Conservation (phyloP, 2,329 filamentous ascomycete genomes). For the Sclerotinia trifoliorum region DNA sequence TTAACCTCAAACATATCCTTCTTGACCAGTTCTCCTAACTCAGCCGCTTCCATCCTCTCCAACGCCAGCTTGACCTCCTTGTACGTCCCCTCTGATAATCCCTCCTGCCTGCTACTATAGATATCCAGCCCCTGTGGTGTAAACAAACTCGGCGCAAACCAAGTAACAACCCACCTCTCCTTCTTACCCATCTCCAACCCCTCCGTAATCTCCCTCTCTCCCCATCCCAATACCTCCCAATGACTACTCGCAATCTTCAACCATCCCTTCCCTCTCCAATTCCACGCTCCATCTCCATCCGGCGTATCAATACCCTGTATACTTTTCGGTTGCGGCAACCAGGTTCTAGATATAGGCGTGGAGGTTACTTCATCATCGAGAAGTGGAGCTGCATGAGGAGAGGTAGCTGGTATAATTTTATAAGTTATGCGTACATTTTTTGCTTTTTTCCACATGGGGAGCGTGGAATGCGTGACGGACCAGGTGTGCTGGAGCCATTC, state of each 20-base stretch:
- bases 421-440: constrained; percentile 82
- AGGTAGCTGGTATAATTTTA: constrained; percentile 47
- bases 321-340: constrained; percentile 51
- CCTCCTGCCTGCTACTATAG: constrained; percentile 63
- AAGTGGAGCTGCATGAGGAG: constrained; percentile 27
- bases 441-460: constrained; percentile 76
- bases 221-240: constrained; percentile 82
- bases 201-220: constrained; percentile 47
- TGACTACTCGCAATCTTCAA: constrained; percentile 69
- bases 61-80: constrained; percentile 56
- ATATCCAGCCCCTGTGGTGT: constrained; percentile 80
- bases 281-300: constrained; percentile 51
- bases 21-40: constrained; percentile 55
- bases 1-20: constrained; percentile 49
- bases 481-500: constrained; percentile 66
- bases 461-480: constrained; percentile 72
- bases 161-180: constrained; percentile 73
- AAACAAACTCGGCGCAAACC: constrained; percentile 80
- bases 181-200: constrained; percentile 35
- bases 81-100: constrained; percentile 58
- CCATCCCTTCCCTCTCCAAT: constrained; percentile 77
- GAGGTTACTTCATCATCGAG: constrained; percentile 74
- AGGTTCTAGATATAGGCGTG: constrained; percentile 49
- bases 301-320: constrained; percentile 65
- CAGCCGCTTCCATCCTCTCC: constrained; percentile 48